Percentiles rank a stretch among this genome's conserved stretches.
These are phyloP conservation scores for Pueraria montana DNA, from an alignment of 306 rosid species.

Conservation along the genomic window DNA sequence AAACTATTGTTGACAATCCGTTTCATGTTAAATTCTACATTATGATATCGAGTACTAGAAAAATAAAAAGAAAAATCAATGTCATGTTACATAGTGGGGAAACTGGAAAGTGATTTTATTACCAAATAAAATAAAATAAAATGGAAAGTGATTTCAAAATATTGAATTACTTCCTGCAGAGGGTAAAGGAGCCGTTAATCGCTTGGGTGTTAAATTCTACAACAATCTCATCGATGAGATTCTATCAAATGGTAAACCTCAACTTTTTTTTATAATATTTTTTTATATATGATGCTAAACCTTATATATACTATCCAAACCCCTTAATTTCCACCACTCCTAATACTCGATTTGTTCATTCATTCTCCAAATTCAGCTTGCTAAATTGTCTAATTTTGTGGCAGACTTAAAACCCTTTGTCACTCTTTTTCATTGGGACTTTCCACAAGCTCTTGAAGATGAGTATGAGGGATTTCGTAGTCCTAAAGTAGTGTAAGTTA, in stretches of 20 bases:
- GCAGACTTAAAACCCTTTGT: constrained; percentile 57
- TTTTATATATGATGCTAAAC: too few relatives aligned
- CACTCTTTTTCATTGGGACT: constrained; percentile 66
- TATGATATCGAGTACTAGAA: not conserved
- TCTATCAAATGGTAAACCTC: constrained; percentile 55
- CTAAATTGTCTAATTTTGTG: not conserved
- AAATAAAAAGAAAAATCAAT: not conserved
- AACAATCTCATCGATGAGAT: constrained; percentile 61
- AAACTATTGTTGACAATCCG: not conserved
- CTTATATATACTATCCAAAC: too few relatives aligned
- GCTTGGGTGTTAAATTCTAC: constrained; percentile 61
- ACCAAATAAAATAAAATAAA: too few relatives aligned
- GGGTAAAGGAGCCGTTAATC: constrained; percentile 50
- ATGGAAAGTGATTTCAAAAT: not conserved
- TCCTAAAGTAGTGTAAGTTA: constrained; percentile 42
- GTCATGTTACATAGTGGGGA: not conserved
- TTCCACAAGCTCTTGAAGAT: constrained; percentile 67
- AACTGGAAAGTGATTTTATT: not conserved
- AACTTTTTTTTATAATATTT: too few relatives aligned
- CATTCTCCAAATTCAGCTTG: not conserved
- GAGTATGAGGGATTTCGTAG: constrained; percentile 58
- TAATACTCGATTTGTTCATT: not conserved
- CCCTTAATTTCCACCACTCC: too few relatives aligned
- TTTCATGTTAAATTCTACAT: not conserved
- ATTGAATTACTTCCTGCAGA: constrained; percentile 37